These are phyloP conservation scores for Fusarium xyrophilum DNA, from an alignment of 2,329 filamentous ascomycete species.

Conservation along the genomic window DNA sequence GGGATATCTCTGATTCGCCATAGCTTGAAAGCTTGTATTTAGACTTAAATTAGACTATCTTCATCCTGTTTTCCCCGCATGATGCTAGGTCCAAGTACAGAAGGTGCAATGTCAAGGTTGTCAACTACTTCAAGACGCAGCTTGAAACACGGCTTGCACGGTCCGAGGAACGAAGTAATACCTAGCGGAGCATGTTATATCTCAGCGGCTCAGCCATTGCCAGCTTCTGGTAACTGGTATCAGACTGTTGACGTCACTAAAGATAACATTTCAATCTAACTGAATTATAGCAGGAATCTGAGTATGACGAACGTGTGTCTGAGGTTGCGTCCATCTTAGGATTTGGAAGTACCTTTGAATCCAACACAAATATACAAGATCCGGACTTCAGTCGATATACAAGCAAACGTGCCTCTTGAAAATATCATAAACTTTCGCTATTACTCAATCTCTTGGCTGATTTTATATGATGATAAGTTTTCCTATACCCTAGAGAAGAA, in stretches of 20 bases:
- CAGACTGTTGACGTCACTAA: not conserved
- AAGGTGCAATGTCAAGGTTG: not conserved
- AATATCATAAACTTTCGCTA: too few relatives aligned
- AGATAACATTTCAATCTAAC: fast-evolving
- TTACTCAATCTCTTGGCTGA: too few relatives aligned
- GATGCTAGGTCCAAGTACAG: not conserved
- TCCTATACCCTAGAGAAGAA: too few relatives aligned
- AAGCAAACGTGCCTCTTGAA: too few relatives aligned
- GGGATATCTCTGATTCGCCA: not conserved
- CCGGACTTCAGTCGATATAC: too few relatives aligned
- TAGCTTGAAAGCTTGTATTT: not conserved
- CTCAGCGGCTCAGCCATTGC: too few relatives aligned
- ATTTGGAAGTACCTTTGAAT: not conserved
- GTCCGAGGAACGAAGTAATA: not conserved
- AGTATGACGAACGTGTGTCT: fast-evolving
- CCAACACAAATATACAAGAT: too few relatives aligned
- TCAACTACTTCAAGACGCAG: not conserved
- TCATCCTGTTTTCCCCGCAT: not conserved
- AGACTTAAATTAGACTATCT: not conserved
- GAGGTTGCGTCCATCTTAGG: not conserved
- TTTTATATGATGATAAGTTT: too few relatives aligned
- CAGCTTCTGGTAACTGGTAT: not conserved
- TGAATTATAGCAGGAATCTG: not conserved
- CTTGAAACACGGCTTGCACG: not conserved
- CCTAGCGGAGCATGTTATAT: fast-evolving